Base-by-base conservation (phyloP, 1,284 basidiomycete species). In the Naganishia sp. region DNA sequence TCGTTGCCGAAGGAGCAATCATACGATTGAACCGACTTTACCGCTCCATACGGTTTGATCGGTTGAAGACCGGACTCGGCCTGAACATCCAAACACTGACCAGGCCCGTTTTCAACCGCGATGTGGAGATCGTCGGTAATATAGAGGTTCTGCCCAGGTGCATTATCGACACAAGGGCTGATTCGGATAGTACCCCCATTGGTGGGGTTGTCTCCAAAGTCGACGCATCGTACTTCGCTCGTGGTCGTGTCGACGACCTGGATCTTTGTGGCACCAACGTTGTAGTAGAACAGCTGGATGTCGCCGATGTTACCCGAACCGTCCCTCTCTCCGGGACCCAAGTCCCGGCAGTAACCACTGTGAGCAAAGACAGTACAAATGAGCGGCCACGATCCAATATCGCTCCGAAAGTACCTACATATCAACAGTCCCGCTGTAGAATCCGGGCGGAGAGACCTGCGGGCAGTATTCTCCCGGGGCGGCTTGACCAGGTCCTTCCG, bases 171-270 rank as follows among this genome's bases (percentile, higher is more conserved):
- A 45, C 62, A 67, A 6, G 46, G 7, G 56, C 45, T 61, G 66
- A 69, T 67, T 66, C 67, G 69, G 62, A 68, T 61, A 28, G 41
- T 60, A 25, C 39, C 46, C 25, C 68, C 67, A 51, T 68, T 64
- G 15, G 50, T 42, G 18, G 32, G 17, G 35, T 61, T 31, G 13
- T 47, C 42, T 9, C 58, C 58, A 32, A 61, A 61, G 41, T 61
- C 58, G 45, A 61, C 25, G 39, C 58, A 61, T 47, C 1, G 42
- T 6, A 41, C 35, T 13, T 13, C 28, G 3, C 32, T 49, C 21
- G 47, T 51, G 10, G n/a, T n/a, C 18, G 21, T 39, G 35, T 51
- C 32, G 47, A 31, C 17, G 6, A 61, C 35, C 3, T 39, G 18
- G 49, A 61, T 61, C 21, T 42, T 41, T 4, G 58, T 61, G 6